Evolutionary conservation across 2,329 filamentous ascomycete species (phyloP), one percentile per base, ranked within the genome.

Genomic region (Hypoxylon sp.): DNA sequence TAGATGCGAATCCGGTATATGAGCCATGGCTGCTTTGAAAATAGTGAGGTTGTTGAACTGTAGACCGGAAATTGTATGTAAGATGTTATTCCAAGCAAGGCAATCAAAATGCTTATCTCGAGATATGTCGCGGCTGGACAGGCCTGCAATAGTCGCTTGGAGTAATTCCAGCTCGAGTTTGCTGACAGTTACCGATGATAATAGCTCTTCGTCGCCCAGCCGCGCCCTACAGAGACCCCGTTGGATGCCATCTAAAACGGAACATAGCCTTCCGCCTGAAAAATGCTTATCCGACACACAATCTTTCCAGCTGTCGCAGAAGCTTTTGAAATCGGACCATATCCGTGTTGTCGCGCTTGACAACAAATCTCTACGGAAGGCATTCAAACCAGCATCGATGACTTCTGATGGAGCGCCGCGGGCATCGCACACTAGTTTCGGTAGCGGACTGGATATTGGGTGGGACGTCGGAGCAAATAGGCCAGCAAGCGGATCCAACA

Each of bases 271-370:
- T 7, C 70, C 56, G 19, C 65, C 69, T 43, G 51, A 56, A 49
- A 69, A 70, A 6, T 37, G 4, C 8, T 46, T 56, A 11, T 55
- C 37, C 7, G 59, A 24, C 51, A 74, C 60, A 30, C 52, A 53
- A 26, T 64, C 17, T 44, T n/a, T 60, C 66, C 72, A 74, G 34
- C 41, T 58, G 34, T 65, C 26, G 46, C 73, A 74, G 26, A 75
- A 74, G 3, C 20, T n/a, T 2, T 52, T 41, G 22, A 74, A 69
- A 20, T 62, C 59, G 8, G 58, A 24, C 19, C 54, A 54, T 34
- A 17, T 24, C 2, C 6, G 26, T 1, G 44, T 22, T 10, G 50
- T 55, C 19, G n/a, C 15, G 15, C 15, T 7, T 13, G 55, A 57
- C 15, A 26, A 44, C 28, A 65, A 46, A 48, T 72, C 70, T 17